Conservation (phyloP, 1,139 yeast species). For the Wickerhamomyces sp. region DNA sequence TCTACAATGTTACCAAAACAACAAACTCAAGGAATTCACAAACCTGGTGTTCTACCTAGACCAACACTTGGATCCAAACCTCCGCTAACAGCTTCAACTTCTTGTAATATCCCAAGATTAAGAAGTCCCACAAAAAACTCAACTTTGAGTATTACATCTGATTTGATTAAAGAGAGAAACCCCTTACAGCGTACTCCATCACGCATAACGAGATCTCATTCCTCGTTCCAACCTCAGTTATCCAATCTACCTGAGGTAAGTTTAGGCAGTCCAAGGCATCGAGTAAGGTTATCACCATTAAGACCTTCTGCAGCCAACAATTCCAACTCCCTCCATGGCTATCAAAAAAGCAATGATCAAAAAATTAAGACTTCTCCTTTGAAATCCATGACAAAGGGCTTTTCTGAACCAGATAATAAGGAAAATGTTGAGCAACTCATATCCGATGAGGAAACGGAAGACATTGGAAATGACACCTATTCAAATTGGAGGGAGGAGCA, state of each 20-base stretch:
- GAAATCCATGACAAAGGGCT: conserved; percentile 15
- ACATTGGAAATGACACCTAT: conserved; percentile 14
- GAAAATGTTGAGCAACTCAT: conserved; percentile 11
- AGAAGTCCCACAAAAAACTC: conserved; percentile 14
- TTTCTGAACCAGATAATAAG: conserved; percentile 4
- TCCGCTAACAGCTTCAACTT: conserved; percentile 8
- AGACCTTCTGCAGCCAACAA: conserved; percentile 1
- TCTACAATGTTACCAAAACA: conserved; percentile 10
- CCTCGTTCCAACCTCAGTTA: conserved; percentile 19
- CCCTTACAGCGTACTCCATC: conserved; percentile 8
- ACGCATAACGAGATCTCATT: conserved; percentile 12
- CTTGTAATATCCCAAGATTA: conserved; percentile 12
- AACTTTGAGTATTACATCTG: conserved; percentile 11
- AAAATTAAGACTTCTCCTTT: conserved; percentile 21
- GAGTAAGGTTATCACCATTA: conserved; percentile 12
- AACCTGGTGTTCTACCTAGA: conserved; percentile 15
- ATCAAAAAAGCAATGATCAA: background rate
- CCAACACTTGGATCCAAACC: conserved; percentile 12
- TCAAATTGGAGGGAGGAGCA: conserved; percentile 24
- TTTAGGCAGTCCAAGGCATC: conserved; percentile 15
- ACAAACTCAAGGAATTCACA: conserved; percentile 16
- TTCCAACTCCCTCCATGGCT: conserved; percentile 9
- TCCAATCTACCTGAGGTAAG: conserved; percentile 13
- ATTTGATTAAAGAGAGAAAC: conserved; percentile 9
- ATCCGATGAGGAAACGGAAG: conserved; percentile 17